Evolutionary conservation across 2,329 filamentous ascomycete species (phyloP).

Genomic region (Hymenoscyphus occultus): DNA sequence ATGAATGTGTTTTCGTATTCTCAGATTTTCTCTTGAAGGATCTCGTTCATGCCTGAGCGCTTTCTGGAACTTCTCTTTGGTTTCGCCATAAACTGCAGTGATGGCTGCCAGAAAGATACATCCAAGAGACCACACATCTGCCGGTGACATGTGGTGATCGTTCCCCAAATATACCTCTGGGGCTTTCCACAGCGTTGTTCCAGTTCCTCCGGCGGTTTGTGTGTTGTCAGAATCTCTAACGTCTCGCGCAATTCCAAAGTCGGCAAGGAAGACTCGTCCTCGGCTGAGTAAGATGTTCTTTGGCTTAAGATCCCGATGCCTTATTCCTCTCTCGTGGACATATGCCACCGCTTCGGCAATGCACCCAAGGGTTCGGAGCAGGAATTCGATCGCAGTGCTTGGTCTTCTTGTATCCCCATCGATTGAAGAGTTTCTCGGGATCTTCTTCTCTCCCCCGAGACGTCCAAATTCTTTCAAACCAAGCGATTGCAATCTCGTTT

Average conservation of each 20-base stretch:
- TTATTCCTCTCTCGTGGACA: slow-evolving; percentile 38
- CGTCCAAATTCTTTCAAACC: slow-evolving; percentile 35
- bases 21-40: slow-evolving; percentile 37
- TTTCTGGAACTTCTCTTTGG: slow-evolving; percentile 41
- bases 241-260: slow-evolving; percentile 49
- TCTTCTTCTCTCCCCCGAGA: not conserved
- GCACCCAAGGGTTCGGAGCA: slow-evolving; percentile 45
- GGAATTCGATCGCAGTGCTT: slow-evolving; percentile 39
- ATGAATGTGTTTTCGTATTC: slow-evolving; percentile 20
- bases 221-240: slow-evolving; percentile 46
- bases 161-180: slow-evolving; percentile 42
- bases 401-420: slow-evolving; percentile 23
- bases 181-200: slow-evolving; percentile 45
- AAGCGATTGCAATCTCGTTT: slow-evolving; percentile 40
- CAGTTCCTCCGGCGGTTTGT: slow-evolving; percentile 40
- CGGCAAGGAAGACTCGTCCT: slow-evolving; percentile 46
- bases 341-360: slow-evolving; percentile 34
- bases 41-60: slow-evolving; percentile 34
- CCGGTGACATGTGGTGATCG: slow-evolving; percentile 46
- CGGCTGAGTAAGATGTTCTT: slow-evolving; percentile 47
- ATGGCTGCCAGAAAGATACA: slow-evolving; percentile 46
- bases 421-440: not conserved
- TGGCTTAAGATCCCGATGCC: slow-evolving; percentile 49
- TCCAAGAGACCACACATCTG: slow-evolving; percentile 49
- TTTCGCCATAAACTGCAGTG: slow-evolving; percentile 43